Conservation (phyloP, 1,284 basidiomycete genomes). For the Austroboletus novae-zelandiae region DNA sequence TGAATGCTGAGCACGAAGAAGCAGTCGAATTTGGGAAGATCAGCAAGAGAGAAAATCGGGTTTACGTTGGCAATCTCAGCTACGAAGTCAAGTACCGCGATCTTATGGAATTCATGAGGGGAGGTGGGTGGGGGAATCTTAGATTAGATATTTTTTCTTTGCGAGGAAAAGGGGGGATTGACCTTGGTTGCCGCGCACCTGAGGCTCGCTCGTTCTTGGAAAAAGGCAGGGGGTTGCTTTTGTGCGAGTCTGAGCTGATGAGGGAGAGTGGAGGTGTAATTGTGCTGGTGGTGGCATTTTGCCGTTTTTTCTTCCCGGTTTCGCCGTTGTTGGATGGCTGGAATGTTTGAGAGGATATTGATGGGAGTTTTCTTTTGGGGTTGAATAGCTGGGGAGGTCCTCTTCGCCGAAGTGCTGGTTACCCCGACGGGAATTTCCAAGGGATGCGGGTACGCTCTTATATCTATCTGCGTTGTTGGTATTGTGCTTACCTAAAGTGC, state of each 20-base stretch:
- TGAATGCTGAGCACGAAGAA: slow-evolving; percentile 88
- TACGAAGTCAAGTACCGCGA: slow-evolving; percentile 98
- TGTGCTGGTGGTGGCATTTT: slow-evolving; percentile 18
- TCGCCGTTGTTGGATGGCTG: slow-evolving; percentile 61
- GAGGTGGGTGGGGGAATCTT: slow-evolving; percentile 91
- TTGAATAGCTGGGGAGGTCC: slow-evolving; percentile 92
- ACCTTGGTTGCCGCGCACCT: slow-evolving; percentile 30
- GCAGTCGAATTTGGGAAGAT: slow-evolving; percentile 88
- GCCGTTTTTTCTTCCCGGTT: slow-evolving; percentile 41
- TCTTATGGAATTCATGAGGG: slow-evolving; percentile 97
- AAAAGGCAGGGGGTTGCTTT: slow-evolving; percentile 34
- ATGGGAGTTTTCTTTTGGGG: slow-evolving; percentile 81
- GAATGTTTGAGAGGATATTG: slow-evolving; percentile 77
- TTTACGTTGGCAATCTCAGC: slow-evolving; percentile 97
- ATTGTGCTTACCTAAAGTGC: slow-evolving; percentile 8
- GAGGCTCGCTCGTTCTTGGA: slow-evolving; percentile 34
- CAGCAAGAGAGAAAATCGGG: slow-evolving; percentile 95
- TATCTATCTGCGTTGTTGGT: neutral
- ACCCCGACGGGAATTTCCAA: slow-evolving; percentile 97
- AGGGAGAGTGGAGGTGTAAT: slow-evolving; percentile 32
- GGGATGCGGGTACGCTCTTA: slow-evolving; percentile 88
- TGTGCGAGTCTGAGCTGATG: slow-evolving; percentile 36
- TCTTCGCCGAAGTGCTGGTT: slow-evolving; percentile 97
- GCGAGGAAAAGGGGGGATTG: slow-evolving; percentile 21
- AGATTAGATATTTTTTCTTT: slow-evolving; percentile 44